Conservation (phyloP, 2,329 filamentous ascomycete genomes). For the Alternaria incomplexa region DNA sequence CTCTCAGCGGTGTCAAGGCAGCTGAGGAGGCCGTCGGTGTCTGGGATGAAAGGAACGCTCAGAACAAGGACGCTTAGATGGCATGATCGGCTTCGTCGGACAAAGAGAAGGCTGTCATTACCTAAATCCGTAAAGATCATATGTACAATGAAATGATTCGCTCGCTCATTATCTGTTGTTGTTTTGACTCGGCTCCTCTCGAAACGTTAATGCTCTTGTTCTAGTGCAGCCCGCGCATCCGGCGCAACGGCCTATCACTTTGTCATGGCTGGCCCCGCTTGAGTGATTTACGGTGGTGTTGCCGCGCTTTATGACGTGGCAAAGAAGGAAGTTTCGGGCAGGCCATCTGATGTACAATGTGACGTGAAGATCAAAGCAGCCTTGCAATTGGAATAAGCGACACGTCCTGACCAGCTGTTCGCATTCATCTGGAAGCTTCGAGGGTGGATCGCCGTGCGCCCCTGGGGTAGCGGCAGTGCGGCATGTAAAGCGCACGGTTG, state of each 20-base stretch:
- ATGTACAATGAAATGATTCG: neutral
- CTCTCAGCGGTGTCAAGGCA: slow-evolving; percentile 84
- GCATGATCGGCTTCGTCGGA: neutral
- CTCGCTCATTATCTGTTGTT: neutral
- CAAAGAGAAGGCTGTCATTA: slow-evolving; percentile 2
- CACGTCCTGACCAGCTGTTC: neutral
- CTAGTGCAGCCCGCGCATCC: neutral
- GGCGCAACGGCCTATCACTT: neutral
- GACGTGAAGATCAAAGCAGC: neutral
- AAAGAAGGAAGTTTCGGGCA: neutral
- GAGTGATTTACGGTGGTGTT: slow-evolving; percentile 4
- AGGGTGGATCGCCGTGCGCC: slow-evolving; percentile 6
- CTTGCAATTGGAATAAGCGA: neutral
- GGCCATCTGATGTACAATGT: neutral
- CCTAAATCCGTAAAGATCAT: neutral
- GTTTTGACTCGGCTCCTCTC: neutral
- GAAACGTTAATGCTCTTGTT: neutral
- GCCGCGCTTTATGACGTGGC: slow-evolving; percentile 3
- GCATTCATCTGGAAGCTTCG: slow-evolving; percentile 5
- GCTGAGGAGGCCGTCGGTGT: slow-evolving; percentile 83
- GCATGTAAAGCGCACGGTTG: slow-evolving; percentile 18
- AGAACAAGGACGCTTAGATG: slow-evolving; percentile 65
- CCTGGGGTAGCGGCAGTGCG: slow-evolving; percentile 10
- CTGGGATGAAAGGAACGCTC: slow-evolving; percentile 76
- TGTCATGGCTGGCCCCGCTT: slow-evolving; percentile 2